Base-by-base conservation (phyloP, 23 red algal species). In the Porphyridium purpureum region DNA sequence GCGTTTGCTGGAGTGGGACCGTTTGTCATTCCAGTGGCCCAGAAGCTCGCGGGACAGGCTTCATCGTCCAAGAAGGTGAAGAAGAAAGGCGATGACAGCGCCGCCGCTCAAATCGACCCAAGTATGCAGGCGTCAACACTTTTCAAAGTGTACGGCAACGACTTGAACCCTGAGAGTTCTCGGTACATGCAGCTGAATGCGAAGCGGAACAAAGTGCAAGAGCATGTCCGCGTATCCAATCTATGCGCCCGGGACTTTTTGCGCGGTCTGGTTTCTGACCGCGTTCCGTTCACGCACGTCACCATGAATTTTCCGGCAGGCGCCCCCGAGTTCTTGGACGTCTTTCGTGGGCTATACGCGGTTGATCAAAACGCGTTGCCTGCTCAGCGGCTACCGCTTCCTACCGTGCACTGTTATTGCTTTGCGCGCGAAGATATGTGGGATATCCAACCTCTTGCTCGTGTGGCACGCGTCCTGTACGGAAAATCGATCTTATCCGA, bases 1-100 rank as follows among this genome's bases (percentile, higher is more conserved):
- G 88, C 88, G 5, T 95, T 85, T 62, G 81, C 78, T 30, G 88
- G 88, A 20, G 62, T 95, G 19, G 88, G 88, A 26, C 88, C 88
- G 35, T 95, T 95, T 69, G 62, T 74, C n/a, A 58, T 95, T 9
- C 88, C 76, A 5, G 55, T 67, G 3, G 71, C 62, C n/a, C n/a
- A n/a, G n/a, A n/a, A n/a, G n/a, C n/a, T n/a, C n/a, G 27, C 33
- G 44, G n/a, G 22, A 33, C 4, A 31, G 21, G 4, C 8, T 58
- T 4, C 14, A n/a, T n/a, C n/a, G n/a, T n/a, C n/a, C n/a, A n/a
- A n/a, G 15, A 63, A 64, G 24, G 17, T 35, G 32, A 49, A 32
- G 4, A 71, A 63, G 27, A n/a, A n/a, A n/a, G n/a, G n/a, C n/a
- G n/a, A n/a, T n/a, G n/a, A n/a, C n/a, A n/a, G n/a, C n/a, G n/a